Conservation (phyloP, 257 asterid species). For the Echium plantagineum region DNA sequence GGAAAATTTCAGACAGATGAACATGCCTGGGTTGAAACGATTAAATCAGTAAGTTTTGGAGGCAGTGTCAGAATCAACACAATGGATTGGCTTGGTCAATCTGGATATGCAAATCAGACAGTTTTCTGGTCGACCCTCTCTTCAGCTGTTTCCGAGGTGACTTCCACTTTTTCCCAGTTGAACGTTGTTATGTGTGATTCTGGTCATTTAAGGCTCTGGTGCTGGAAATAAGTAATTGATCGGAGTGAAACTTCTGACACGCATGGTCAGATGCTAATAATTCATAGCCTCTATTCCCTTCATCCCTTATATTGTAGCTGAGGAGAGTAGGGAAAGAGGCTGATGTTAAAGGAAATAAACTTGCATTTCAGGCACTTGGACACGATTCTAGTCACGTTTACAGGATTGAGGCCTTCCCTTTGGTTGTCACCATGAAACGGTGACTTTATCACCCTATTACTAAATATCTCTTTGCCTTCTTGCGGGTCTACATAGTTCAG, state of each 20-base stretch:
- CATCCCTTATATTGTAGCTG: too few relatives aligned
- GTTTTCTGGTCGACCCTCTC: constrained; percentile 72
- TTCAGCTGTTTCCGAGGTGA: constrained; percentile 74
- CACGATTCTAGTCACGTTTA: too few relatives aligned
- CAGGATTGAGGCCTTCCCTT: too few relatives aligned
- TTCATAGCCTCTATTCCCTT: too few relatives aligned
- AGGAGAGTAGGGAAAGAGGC: too few relatives aligned
- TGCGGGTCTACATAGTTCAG: neutral
- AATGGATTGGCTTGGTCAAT: constrained; percentile 95
- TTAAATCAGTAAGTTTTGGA: constrained; percentile 53
- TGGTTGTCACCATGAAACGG: too few relatives aligned
- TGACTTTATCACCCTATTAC: neutral
- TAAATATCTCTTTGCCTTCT: neutral
- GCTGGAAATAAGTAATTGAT: neutral
- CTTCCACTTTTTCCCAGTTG: neutral
- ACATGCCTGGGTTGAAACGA: constrained; percentile 85
- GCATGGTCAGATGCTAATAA: neutral
- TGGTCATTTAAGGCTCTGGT: neutral
- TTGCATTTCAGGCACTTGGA: neutral
- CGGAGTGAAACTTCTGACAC: neutral
- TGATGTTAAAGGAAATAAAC: neutral
- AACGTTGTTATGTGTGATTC: neutral
- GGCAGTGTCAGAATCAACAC: constrained; percentile 60
- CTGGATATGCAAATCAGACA: constrained; percentile 43
- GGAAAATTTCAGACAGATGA: constrained; percentile 58